Conservation (phyloP, 257 asterid genomes). For the Solanum appendiculatum region DNA sequence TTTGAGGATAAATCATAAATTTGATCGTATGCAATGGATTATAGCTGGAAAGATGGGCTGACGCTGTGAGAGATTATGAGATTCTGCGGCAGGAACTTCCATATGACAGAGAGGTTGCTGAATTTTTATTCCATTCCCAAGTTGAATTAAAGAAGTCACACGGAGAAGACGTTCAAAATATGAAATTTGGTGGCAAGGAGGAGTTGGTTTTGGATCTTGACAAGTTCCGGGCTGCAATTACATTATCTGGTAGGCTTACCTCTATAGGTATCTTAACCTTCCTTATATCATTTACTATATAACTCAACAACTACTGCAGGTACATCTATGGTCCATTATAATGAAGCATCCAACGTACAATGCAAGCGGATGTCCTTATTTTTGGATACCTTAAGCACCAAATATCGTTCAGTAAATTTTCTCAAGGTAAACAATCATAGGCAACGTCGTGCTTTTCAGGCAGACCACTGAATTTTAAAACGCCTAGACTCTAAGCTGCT, state of each 20-base stretch:
- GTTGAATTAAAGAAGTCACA: conserved; percentile 41
- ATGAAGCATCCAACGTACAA: conserved; percentile 29
- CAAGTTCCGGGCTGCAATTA: conserved; percentile 71
- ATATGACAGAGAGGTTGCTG: conserved; percentile 62
- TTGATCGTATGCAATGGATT: conserved; percentile 37
- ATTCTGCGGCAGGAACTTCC: conserved; percentile 62
- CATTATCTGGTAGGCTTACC: conserved; percentile 52
- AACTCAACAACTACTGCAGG: conserved; percentile 38
- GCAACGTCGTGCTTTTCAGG: background rate
- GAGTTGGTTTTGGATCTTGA: conserved; percentile 58
- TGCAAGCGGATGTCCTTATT: conserved; percentile 61
- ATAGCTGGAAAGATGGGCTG: conserved; percentile 83
- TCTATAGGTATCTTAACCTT: conserved; percentile 10
- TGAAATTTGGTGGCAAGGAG: conserved; percentile 83
- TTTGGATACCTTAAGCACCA: conserved; percentile 52
- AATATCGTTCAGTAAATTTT: conserved; percentile 64
- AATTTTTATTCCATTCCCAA: conserved; percentile 32
- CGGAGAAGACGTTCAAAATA: conserved; percentile 69
- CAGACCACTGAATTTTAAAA: background rate
- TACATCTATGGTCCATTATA: conserved; percentile 66
- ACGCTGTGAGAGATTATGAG: conserved; percentile 86
- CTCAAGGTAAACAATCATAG: conserved; percentile 46
- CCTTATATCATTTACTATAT: background rate
- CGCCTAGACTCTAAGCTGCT: background rate
- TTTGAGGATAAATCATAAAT: conserved; percentile 18